phyloP scores from a whole-genome alignment of 2,329 filamentous ascomycete genomes.

The Monosporascus sp. region DNA sequence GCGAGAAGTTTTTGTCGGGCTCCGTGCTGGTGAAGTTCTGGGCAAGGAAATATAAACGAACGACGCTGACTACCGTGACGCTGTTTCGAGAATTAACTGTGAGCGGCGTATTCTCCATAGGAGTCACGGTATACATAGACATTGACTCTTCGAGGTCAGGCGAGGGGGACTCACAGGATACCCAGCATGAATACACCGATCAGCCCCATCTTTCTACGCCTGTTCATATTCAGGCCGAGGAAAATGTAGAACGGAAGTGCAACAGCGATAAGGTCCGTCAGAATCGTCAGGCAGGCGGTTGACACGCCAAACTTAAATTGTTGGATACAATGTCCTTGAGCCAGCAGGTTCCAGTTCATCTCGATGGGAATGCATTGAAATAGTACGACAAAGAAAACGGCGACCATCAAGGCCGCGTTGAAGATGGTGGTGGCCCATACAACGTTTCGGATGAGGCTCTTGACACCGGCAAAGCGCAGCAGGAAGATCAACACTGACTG shows the following conservation, averaged over 20 bases:
- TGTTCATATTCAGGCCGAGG: conserved; percentile 32
- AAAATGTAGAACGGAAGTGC: conserved; percentile 37
- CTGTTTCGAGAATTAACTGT: conserved; percentile 5
- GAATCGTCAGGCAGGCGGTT: conserved; percentile 28
- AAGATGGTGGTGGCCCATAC: conserved; percentile 27
- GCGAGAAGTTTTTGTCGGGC: conserved; percentile 22
- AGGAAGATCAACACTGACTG: conserved; percentile 39
- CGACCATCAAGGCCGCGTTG: conserved; percentile 29
- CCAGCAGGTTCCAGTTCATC: conserved; percentile 25
- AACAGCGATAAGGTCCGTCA: conserved; percentile 35
- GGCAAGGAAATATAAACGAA: conserved; percentile 23
- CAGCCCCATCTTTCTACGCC: conserved; percentile 30
- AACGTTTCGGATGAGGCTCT: conserved; percentile 23
- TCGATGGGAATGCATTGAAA: conserved; percentile 35
- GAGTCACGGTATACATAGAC: neutral
- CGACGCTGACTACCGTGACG: conserved; percentile 22
- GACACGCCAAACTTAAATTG: conserved; percentile 11
- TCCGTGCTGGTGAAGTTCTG: conserved; percentile 15
- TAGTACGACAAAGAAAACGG: conserved; percentile 32
- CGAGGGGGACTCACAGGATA: conserved; percentile 7
- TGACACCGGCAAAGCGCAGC: conserved; percentile 33
- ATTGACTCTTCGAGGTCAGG: neutral
- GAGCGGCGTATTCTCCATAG: neutral
- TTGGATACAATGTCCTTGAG: conserved; percentile 27
- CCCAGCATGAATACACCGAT: conserved; percentile 35